Evolutionary conservation across 495 filamentous ascomycete species (phyloP).

Genomic region (Aspergillus leporis): DNA sequence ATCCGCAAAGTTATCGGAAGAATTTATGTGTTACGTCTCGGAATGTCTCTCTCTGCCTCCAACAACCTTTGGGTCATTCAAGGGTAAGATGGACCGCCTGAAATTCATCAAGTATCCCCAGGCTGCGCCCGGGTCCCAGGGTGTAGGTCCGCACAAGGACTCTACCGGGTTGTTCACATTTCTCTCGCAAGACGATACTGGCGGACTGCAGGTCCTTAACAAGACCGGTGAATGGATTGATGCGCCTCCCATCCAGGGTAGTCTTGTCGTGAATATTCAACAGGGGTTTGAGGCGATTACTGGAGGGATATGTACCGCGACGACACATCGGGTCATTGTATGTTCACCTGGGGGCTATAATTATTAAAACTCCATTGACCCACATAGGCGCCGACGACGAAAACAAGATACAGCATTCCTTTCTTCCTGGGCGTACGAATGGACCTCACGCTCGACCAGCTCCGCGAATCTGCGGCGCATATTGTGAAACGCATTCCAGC

Average conservation of each 20-base stretch:
- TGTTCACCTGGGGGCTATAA: neutral
- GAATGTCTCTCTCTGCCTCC: slow-evolving; percentile 75
- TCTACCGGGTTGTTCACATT: slow-evolving; percentile 63
- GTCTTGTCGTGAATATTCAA: slow-evolving; percentile 62
- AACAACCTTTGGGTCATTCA: slow-evolving; percentile 79
- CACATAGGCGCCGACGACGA: slow-evolving; percentile 34
- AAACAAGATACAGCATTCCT: slow-evolving; percentile 74
- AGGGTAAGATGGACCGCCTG: slow-evolving; percentile 82
- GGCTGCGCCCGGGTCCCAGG: slow-evolving; percentile 60
- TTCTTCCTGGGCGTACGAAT: slow-evolving; percentile 90
- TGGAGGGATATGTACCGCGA: slow-evolving; percentile 78
- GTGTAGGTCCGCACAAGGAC: slow-evolving; percentile 92
- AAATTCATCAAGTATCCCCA: slow-evolving; percentile 93
- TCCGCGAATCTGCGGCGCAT: slow-evolving; percentile 37
- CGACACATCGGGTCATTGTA: slow-evolving; percentile 76
- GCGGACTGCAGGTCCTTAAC: slow-evolving; percentile 52
- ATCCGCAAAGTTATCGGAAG: slow-evolving; percentile 68
- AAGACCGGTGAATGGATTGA: slow-evolving; percentile 52
- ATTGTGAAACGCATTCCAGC: slow-evolving; percentile 39
- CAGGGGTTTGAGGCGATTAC: slow-evolving; percentile 92
- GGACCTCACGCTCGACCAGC: slow-evolving; percentile 68
- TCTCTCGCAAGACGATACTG: slow-evolving; percentile 54
- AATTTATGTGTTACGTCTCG: slow-evolving; percentile 78
- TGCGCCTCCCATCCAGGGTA: slow-evolving; percentile 47
- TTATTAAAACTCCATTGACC: neutral